A percentile compares a stretch with the other conserved stretches of the same genome.
Conservation (phyloP, 306 rosid species). For the Lotus japonicus region DNA sequence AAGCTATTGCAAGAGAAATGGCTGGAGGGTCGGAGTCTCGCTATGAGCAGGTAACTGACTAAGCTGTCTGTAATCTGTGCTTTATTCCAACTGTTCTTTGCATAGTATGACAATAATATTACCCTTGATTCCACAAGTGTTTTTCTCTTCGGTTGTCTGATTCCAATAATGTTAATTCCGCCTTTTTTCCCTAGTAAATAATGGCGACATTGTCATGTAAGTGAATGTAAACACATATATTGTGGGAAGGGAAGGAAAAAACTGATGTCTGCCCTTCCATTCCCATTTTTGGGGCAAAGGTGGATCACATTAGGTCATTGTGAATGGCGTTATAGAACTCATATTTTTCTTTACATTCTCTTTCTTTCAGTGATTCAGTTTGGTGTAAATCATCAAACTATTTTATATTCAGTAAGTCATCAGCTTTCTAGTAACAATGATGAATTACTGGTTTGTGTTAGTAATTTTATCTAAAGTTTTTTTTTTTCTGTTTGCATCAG, state of each 20-base stretch:
- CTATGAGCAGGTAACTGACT: slow-evolving; percentile 49
- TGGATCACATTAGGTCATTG: background rate
- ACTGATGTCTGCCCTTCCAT: background rate
- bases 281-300: background rate
- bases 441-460: background rate
- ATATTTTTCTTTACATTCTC: background rate
- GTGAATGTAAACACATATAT: background rate
- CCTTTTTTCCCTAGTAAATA: background rate
- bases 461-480: background rate
- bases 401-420: background rate
- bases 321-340: too few species aligned
- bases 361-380: background rate
- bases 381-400: too few species aligned
- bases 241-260: background rate
- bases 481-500: slow-evolving; percentile 32
- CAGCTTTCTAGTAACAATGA: background rate
- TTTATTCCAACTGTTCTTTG: background rate
- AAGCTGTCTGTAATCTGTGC: background rate
- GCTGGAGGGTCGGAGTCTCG: slow-evolving; percentile 65
- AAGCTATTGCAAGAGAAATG: slow-evolving; percentile 81
- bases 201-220: background rate
- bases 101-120: background rate
- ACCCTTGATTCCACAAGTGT: background rate
- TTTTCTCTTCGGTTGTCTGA: too few species aligned
- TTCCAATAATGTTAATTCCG: background rate